These are phyloP conservation scores for Acephala macrosclerotiorum DNA, from an alignment of 2,329 filamentous ascomycete species.

Conservation along the genomic window DNA sequence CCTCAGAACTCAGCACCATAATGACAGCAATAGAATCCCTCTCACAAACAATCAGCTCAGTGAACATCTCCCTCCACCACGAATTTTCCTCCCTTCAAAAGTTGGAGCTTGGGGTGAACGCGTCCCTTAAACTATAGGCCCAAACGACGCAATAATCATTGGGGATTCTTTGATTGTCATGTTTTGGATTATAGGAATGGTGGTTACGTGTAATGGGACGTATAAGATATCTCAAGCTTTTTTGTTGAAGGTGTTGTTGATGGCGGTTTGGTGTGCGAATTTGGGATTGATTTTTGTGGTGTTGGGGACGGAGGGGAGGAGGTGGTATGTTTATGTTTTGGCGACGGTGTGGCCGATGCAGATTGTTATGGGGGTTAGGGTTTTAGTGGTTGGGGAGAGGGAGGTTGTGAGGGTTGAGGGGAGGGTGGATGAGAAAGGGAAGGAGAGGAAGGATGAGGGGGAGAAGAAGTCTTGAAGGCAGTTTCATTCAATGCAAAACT, in stretches of 20 bases:
- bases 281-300: constrained; percentile 1
- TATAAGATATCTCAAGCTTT: neutral
- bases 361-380: neutral
- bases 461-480: neutral
- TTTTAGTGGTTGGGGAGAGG: neutral
- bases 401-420: neutral
- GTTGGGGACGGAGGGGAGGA: neutral
- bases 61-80: constrained; percentile 5
- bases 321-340: constrained; percentile 9
- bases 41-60: neutral
- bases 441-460: neutral
- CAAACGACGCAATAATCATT: neutral
- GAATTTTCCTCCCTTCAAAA: constrained; percentile 1
- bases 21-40: neutral
- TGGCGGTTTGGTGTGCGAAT: constrained; percentile 3
- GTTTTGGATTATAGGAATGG: neutral
- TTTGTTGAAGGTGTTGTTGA: constrained; percentile 2
- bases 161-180: neutral
- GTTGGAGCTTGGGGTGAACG: neutral
- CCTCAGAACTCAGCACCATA: neutral
- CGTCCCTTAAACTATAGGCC: neutral
- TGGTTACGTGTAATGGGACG: neutral
- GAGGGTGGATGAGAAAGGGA: neutral
- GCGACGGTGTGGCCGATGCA: constrained; percentile 1
- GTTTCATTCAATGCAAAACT: neutral